Evolutionary conservation across 805 yeast genomes (phyloP).

Genomic region (Blastobotrys mokoenaii): DNA sequence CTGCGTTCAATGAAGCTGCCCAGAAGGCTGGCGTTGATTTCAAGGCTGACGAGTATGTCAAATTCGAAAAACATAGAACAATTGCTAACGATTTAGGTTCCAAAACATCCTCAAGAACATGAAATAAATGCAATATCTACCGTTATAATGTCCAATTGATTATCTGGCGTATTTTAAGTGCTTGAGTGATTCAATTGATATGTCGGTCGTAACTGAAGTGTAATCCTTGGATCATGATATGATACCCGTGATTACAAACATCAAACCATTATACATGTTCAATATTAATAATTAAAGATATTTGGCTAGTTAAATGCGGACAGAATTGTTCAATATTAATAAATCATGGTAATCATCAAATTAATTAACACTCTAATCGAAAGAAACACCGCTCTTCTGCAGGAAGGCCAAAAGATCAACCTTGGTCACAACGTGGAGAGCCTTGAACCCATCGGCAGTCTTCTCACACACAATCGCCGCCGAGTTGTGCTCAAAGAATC

Average conservation of each 20-base stretch:
- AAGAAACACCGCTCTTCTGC: constrained; percentile 17
- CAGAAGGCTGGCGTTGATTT: constrained; percentile 16
- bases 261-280: too few relatives aligned
- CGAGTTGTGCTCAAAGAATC: constrained; percentile 77
- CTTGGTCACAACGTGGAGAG: constrained; percentile 79
- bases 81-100: background rate
- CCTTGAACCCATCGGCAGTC: constrained; percentile 40
- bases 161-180: too few relatives aligned
- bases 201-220: too few relatives aligned
- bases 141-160: background rate
- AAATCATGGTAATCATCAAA: too few relatives aligned
- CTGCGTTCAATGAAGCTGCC: constrained; percentile 8
- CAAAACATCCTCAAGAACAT: background rate
- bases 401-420: constrained; percentile 61
- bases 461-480: constrained; percentile 72
- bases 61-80: background rate
- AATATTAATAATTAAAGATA: background rate
- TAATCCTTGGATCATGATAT: too few relatives aligned
- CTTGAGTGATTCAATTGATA: too few relatives aligned
- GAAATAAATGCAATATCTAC: background rate
- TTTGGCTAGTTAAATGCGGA: background rate
- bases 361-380: too few relatives aligned
- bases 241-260: too few relatives aligned
- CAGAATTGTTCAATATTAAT: background rate
- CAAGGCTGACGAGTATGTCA: constrained; percentile 15